Evolutionary conservation across 169 alveolate species (phyloP).

Genomic region (Plasmodium malariae): DNA sequence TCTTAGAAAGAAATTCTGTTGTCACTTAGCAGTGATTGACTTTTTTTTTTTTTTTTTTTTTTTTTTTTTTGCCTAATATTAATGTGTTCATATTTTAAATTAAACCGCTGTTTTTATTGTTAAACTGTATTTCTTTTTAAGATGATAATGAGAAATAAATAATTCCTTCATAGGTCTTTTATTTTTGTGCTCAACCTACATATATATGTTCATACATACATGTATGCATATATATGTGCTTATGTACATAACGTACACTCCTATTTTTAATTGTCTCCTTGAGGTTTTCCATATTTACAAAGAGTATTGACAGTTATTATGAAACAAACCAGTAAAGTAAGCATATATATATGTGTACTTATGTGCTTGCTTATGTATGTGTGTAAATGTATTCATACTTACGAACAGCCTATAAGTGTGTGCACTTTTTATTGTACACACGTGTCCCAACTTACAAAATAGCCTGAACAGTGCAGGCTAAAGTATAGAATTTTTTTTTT

Average conservation of each 20-base stretch:
- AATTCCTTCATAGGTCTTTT: not conserved
- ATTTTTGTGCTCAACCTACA: not conserved
- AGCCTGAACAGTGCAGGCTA: conserved; percentile 10
- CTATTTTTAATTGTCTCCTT: too few relatives aligned
- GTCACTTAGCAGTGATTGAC: too few relatives aligned
- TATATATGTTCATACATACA: not conserved
- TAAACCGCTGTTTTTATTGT: not conserved
- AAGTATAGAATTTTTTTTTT: not conserved
- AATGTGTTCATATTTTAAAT: not conserved
- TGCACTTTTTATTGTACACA: not conserved
- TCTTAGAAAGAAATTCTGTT: too few relatives aligned
- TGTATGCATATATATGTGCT: not conserved
- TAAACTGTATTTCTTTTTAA: not conserved
- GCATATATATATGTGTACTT: not conserved
- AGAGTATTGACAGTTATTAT: too few relatives aligned
- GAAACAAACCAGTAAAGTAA: too few relatives aligned
- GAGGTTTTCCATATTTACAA: too few relatives aligned
- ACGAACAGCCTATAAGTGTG: not conserved
- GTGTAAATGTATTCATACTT: conserved; percentile 1
- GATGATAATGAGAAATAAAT: not conserved
- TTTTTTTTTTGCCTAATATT: not conserved
- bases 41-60: not conserved
- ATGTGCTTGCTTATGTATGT: too few relatives aligned
- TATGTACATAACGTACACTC: not conserved
- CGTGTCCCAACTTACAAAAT: not conserved